A percentile compares a stretch with the other conserved stretches of the same genome.
phyloP scores from a whole-genome alignment of 768 basidiomycete genomes.

The Galerina marginata region DNA sequence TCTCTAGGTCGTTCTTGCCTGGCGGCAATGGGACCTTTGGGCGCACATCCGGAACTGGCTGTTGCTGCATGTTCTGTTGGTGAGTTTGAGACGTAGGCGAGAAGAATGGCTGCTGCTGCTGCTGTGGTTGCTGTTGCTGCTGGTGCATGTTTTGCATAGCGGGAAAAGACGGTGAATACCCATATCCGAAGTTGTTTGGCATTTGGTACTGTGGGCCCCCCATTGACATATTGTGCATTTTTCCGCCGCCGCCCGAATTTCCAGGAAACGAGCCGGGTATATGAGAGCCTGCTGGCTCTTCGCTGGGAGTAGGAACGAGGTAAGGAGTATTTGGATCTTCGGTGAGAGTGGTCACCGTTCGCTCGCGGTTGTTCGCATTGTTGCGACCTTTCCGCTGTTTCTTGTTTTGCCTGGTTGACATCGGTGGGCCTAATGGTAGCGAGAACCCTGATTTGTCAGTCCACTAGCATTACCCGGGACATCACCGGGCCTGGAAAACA shows the following conservation, averaged over 20 bases:
- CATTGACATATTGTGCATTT: constrained; percentile 31
- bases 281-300: constrained; percentile 50
- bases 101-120: constrained; percentile 29
- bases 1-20: constrained; percentile 72
- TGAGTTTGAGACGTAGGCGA: constrained; percentile 9
- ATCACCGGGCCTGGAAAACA: constrained; percentile 15
- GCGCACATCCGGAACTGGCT: constrained; percentile 19
- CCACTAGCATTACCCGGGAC: constrained; percentile 14
- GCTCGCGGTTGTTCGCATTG: constrained; percentile 60
- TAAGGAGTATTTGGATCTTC: constrained; percentile 61
- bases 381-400: constrained; percentile 61
- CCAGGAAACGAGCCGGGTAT: constrained; percentile 38
- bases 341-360: constrained; percentile 72
- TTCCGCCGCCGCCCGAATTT: constrained; percentile 15
- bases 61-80: constrained; percentile 20
- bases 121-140: constrained; percentile 30
- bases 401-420: constrained; percentile 68
- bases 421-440: constrained; percentile 28
- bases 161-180: constrained; percentile 37
- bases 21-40: constrained; percentile 42
- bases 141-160: constrained; percentile 36
- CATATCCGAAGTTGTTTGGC: constrained; percentile 42
- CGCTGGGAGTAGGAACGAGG: constrained; percentile 55
- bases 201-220: constrained; percentile 35
- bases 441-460: constrained; percentile 28